phyloP scores from a whole-genome alignment of 1,284 basidiomycete species.

The Ceratobasidium sp. region DNA sequence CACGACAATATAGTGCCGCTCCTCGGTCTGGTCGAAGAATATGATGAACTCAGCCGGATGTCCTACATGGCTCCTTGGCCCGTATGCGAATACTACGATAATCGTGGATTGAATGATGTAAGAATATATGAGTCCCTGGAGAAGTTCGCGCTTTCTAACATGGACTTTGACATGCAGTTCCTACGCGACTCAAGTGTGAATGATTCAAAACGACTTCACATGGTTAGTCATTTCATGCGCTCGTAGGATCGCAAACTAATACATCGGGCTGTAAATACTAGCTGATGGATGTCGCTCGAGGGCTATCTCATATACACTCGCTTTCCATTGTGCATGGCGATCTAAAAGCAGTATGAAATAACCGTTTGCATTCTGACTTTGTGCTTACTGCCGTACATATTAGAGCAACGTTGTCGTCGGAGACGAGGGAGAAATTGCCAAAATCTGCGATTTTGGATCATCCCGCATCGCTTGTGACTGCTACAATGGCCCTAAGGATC shows the following conservation, averaged over 20 bases:
- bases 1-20: neutral
- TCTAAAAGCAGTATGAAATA: neutral
- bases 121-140: too few species aligned
- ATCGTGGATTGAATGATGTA: neutral
- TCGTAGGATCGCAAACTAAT: neutral
- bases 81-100: neutral
- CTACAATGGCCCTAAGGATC: neutral
- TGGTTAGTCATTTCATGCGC: neutral
- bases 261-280: neutral
- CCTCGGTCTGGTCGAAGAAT: neutral
- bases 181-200: neutral
- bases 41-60: neutral
- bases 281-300: neutral
- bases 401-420: neutral
- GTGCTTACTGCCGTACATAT: neutral
- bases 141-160: too few species aligned
- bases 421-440: neutral
- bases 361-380: neutral
- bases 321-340: neutral
- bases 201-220: neutral
- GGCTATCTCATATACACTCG: neutral
- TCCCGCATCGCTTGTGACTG: neutral
- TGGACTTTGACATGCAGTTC: neutral
- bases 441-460: slow-evolving; percentile 1
- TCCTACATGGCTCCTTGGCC: neutral